These are phyloP conservation scores for Annulohypoxylon truncatum DNA, from an alignment of 2,329 filamentous ascomycete species.

Conservation along the genomic window DNA sequence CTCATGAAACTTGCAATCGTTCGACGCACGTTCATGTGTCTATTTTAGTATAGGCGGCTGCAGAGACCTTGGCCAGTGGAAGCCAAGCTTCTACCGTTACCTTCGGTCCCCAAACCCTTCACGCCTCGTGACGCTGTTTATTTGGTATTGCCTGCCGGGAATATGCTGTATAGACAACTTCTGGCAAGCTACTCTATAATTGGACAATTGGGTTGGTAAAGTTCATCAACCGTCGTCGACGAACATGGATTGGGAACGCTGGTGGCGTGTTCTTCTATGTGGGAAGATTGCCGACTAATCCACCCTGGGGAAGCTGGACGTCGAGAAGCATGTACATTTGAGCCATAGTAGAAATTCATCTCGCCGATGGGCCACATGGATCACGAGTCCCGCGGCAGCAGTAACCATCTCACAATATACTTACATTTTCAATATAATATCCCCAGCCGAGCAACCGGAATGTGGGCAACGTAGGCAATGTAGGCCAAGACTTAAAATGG, in stretches of 20 bases:
- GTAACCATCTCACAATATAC: constrained; percentile 12
- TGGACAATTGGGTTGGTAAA: constrained; percentile 2
- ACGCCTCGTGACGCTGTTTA: constrained; percentile 17
- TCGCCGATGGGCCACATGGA: constrained; percentile 4
- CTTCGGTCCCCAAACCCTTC: background rate
- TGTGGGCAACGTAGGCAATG: background rate
- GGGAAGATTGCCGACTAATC: constrained; percentile 22
- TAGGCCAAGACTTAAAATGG: constrained; percentile 30
- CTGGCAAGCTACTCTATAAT: constrained; percentile 5
- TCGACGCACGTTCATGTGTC: constrained; percentile 14
- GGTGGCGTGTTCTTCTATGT: constrained; percentile 32
- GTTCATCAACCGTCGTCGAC: constrained; percentile 6
- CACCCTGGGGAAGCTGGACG: background rate
- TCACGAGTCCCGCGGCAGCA: background rate
- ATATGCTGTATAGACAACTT: background rate
- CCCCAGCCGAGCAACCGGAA: constrained; percentile 3
- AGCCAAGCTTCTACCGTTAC: constrained; percentile 3
- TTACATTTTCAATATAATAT: background rate
- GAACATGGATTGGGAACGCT: constrained; percentile 23
- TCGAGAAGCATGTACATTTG: background rate
- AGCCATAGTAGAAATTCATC: constrained; percentile 7
- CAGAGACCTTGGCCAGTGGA: background rate
- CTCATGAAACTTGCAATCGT: constrained; percentile 4
- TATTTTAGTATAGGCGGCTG: background rate
- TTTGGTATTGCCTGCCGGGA: constrained; percentile 1